Evolutionary conservation across 805 yeast genomes (phyloP), one percentile per base, ranked within the genome.

Genomic region (Kregervanrija fluxuum): DNA sequence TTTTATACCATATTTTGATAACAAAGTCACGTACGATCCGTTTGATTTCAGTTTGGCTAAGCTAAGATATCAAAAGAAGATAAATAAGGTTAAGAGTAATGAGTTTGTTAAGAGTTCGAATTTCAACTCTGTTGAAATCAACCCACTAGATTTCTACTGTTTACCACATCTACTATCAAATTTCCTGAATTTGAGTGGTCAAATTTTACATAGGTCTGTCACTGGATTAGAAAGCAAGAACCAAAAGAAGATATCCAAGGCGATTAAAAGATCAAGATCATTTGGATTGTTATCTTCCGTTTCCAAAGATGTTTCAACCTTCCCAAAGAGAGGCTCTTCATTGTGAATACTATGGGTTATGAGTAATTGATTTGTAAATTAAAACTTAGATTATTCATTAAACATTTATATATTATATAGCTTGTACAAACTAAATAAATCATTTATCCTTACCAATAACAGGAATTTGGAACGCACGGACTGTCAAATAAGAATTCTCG

Each of bases 231-330:
- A 69, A 35, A 73, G 74, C 10, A 71, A 69, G 51, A 85, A 83
- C 56, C 96, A 89, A 60, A 79, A 77, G 56, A 71, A 74, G 53
- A 65, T 89, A 54, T 71, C 89, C 1, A 83, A 78, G 54, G 95
- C 96, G 13, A 74, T 89, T 38, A 80, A 85, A 59, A 74, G 96
- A 54, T 81, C 90, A 12, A 78, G 91, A 59, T 80, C 84, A 4
- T 79, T 83, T 44, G 97, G 96, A 0, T 70, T 88, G 48, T 68
- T 89, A 60, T 80, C 93, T 37, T 70, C 80, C 48, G 82, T 82
- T n/a, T 89, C 85, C 56, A 78, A 70, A 58, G 82, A 80, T 57
- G 67, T 73, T 31, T 60, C 74, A 33, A 67, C 62, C 54, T 55
- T 54, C 41, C 54, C 61, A 40, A 62, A 55, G 45, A 58, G 65